Evolutionary conservation across 2,329 filamentous ascomycete species (phyloP), one percentile per base, ranked within the genome.

Genomic region (Celoporthe dispersa): DNA sequence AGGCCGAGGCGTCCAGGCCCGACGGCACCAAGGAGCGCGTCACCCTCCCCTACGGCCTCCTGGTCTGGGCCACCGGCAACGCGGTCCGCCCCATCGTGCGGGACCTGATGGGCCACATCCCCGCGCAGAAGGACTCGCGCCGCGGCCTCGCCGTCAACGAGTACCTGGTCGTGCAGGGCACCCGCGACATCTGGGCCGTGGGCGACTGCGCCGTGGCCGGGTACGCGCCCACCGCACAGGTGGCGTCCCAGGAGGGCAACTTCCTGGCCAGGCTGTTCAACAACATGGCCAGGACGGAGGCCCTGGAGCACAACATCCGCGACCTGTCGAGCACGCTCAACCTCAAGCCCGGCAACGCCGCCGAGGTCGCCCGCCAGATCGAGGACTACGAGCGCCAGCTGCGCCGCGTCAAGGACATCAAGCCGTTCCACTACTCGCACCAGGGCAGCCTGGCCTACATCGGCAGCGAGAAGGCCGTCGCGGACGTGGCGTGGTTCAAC

Each of bases 1-100:
- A 98, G 84, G 96, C 95, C 74, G 93, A 97, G 81, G 89, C 90
- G 65, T 91, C 89, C 68, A 88, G 89, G 66, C 91, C 94, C 25
- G 93, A 97, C 76, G 96, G 96, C 79, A 88, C 89, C 84, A 98
- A 97, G 86, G 86, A 91, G 75, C 82, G 89, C 51, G 88, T 97
- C 78, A 87, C 87, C 67, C 94, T 98, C 75, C 95, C 96, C 73
- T 99, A 97, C 80, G 96, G 96, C 77, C 90, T 98, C 57, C 91
- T 99, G 60, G 96, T 99, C 73, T 99, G 96, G 96, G 96, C 96
- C 64, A 99, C 96, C 51, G 96, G 96, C 79, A 99, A 99, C 81
- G 94, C 96, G 63, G 86, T 98, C 72, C 94, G 96, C 70, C 91
- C 92, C 35, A 86, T 99, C 22, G 90, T 99, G 79, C 92, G 91